Base-by-base conservation (phyloP, 495 filamentous ascomycete species). In the Penicillium egyptiacum region DNA sequence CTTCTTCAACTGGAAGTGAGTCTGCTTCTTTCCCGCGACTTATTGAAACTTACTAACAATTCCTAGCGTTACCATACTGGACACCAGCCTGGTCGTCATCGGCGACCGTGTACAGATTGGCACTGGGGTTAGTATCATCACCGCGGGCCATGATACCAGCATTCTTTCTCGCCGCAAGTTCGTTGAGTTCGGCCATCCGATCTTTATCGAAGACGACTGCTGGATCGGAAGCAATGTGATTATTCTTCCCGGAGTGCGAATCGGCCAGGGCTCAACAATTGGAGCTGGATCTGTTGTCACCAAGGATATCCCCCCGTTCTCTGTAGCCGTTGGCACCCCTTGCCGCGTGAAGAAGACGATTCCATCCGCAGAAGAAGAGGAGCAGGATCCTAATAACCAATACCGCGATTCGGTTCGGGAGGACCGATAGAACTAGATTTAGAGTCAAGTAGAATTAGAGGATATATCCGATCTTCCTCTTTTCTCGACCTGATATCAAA, bases 221-320 rank as follows among this genome's bases (percentile, higher is more conserved):
- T 96, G 91, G 90, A 75, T 96, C 39, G 89, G 90, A 0, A 90
- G 88, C 0, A 86, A 85, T 63, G 88, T 86, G 3, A 72, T 81
- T 16, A 79, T 96, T 10, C 67, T 88, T 11, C 83, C 89, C 0
- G 91, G 91, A 0, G 88, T 95, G 10, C 88, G 72, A 3, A 75
- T 80, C 28, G 77, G 77, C 0, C 63, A 77, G 57, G 77, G 77
- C 4, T 76, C 65, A 17, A 79, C 75, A 5, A 70, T 80, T 48
- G 77, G 75, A 0, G 77, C 77, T 1, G 76, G 75, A 1, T 70
- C 70, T 0, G 67, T 83, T 11, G 80, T 84, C 28, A 78, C 75
- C 0, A 79, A 70, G 56, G 73, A 78, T 61, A 75, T 83, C 37
- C 74, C 75, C 2, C 61, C 66, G 22, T 76, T 65, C 47, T 66